phyloP scores from a whole-genome alignment of 805 yeast genomes.

The Ogataea naganishii region DNA sequence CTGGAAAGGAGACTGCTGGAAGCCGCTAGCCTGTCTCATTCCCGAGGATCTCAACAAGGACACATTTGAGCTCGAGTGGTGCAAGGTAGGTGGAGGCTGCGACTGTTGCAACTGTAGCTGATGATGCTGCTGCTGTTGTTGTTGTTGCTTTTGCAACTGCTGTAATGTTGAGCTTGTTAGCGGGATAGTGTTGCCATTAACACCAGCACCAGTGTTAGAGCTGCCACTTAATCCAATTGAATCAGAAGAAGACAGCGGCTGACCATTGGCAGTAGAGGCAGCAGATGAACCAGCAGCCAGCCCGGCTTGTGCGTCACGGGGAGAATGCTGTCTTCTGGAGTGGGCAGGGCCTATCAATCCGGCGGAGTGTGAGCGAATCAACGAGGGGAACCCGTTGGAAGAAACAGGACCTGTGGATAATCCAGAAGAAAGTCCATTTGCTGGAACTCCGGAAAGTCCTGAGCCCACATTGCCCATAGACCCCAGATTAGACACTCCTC shows the following conservation, averaged over 20 bases:
- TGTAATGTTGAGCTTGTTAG: slow-evolving; percentile 7
- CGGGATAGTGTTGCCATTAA: slow-evolving; percentile 14
- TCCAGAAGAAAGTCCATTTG: too few relatives aligned
- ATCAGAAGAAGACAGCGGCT: slow-evolving; percentile 1
- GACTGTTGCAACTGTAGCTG: neutral
- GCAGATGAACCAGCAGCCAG: slow-evolving; percentile 1
- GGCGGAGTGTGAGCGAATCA: slow-evolving; percentile 28
- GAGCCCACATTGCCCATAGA: too few relatives aligned
- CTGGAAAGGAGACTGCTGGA: slow-evolving; percentile 7
- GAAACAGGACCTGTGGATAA: too few relatives aligned
- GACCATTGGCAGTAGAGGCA: neutral
- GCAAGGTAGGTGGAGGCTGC: slow-evolving; percentile 10
- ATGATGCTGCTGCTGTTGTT: slow-evolving; percentile 3
- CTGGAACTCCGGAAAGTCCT: too few relatives aligned
- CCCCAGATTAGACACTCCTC: too few relatives aligned
- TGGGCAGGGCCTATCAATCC: too few relatives aligned
- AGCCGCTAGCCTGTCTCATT: slow-evolving; percentile 1
- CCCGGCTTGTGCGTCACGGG: slow-evolving; percentile 6
- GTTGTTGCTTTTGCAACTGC: slow-evolving; percentile 6
- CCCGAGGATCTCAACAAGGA: slow-evolving; percentile 20
- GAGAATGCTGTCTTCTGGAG: slow-evolving; percentile 29
- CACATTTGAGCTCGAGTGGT: slow-evolving; percentile 23
- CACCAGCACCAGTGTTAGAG: slow-evolving; percentile 3
- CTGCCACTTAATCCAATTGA: neutral
- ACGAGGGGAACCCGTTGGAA: too few relatives aligned